A percentile compares a stretch with the other conserved stretches of the same genome.
Conservation (phyloP, 306 rosid species). For the Vigna reflexopilosa region DNA sequence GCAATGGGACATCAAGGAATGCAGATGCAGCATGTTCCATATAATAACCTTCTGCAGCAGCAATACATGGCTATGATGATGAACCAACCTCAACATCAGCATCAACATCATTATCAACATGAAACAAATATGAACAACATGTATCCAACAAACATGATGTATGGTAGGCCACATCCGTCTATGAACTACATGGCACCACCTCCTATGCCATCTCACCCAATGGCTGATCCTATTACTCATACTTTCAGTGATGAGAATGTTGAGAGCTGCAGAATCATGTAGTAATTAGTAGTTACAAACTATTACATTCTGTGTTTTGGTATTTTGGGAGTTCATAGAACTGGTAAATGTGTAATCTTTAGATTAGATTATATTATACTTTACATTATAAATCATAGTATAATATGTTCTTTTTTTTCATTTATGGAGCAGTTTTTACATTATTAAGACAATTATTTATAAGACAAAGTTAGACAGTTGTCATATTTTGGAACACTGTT, state of each 20-base stretch:
- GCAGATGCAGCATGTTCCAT: conserved; percentile 56
- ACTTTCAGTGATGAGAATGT: conserved; percentile 86
- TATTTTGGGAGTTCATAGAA: background rate
- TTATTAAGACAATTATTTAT: background rate
- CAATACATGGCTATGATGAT: conserved; percentile 81
- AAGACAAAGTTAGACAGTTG: background rate
- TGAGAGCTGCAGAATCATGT: conserved; percentile 79
- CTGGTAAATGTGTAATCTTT: conserved; percentile 32
- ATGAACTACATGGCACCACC: conserved; percentile 61
- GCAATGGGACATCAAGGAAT: conserved; percentile 60
- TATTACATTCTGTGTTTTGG: too few species aligned
- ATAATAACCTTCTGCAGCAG: conserved; percentile 49
- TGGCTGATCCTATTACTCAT: conserved; percentile 55
- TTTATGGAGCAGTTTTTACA: background rate
- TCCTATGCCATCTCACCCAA: conserved; percentile 42
- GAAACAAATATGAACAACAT: conserved; percentile 54
- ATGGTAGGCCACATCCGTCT: conserved; percentile 53
- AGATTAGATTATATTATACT: background rate
- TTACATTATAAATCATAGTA: background rate
- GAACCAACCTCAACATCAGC: conserved; percentile 50
- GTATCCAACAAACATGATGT: conserved; percentile 66
- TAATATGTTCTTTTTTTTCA: background rate
- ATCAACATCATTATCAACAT: background rate
- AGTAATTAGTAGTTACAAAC: background rate
- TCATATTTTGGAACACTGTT: background rate